Evolutionary conservation across 192 early-diverging fungal genomes (phyloP).

Genomic region (Kickxella alabastrina): DNA sequence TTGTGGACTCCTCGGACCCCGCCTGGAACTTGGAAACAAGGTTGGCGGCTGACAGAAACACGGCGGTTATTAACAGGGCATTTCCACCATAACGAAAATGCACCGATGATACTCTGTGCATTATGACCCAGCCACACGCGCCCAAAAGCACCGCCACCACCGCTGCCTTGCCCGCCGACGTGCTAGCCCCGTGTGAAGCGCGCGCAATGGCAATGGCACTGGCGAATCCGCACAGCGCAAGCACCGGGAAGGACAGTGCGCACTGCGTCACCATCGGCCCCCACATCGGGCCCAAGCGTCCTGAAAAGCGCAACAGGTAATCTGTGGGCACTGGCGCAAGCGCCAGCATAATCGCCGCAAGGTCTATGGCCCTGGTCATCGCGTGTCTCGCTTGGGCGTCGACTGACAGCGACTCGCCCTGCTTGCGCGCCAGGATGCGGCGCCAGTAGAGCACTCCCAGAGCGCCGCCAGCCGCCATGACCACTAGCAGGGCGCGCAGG

Average conservation of each 20-base stretch:
- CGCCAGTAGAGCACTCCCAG: conserved; percentile 23
- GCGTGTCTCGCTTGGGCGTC: conserved; percentile 29
- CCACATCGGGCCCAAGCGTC: conserved; percentile 55
- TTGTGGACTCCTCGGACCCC: conserved; percentile 19
- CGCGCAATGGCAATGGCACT: conserved; percentile 44
- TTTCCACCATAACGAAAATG: too few relatives aligned
- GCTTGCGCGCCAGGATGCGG: conserved; percentile 3
- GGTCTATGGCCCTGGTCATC: conserved; percentile 50
- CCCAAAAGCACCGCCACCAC: conserved; percentile 2
- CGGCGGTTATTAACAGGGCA: conserved; percentile 22
- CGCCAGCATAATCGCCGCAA: conserved; percentile 52
- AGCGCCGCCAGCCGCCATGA: conserved; percentile 49
- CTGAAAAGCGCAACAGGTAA: conserved; percentile 53
- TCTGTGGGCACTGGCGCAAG: conserved; percentile 46
- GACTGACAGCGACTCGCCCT: conserved; percentile 1
- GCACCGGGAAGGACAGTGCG: conserved; percentile 52
- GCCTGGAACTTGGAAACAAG: conserved; percentile 33
- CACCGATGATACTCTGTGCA: too few relatives aligned
- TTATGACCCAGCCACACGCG: neutral
- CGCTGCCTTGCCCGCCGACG: conserved; percentile 7
- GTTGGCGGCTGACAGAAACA: conserved; percentile 16
- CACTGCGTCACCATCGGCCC: conserved; percentile 59
- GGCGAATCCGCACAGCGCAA: conserved; percentile 50
- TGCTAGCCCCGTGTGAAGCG: conserved; percentile 12
- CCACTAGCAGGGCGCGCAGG: conserved; percentile 28